Conservation (phyloP, 257 asterid genomes). For the Solanum appendiculatum region DNA sequence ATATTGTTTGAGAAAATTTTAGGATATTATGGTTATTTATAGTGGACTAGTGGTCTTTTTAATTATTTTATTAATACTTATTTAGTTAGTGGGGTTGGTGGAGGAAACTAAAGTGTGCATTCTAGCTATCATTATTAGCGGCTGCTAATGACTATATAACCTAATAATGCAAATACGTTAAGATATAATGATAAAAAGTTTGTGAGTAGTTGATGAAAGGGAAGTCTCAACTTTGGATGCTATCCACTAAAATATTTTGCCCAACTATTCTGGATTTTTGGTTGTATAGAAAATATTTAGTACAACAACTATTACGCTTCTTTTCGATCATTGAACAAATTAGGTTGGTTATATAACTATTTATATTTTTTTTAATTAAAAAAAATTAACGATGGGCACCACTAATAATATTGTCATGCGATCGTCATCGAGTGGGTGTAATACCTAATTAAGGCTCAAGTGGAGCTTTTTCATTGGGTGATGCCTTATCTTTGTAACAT, state of each 20-base stretch:
- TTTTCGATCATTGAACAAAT: neutral
- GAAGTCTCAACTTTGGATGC: neutral
- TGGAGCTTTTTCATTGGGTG: too few species aligned
- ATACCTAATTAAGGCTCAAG: too few species aligned
- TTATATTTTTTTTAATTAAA: too few species aligned
- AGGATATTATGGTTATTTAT: neutral
- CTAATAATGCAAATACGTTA: neutral
- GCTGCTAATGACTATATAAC: neutral
- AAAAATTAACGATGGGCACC: accelerated
- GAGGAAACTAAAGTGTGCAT: neutral
- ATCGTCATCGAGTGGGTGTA: too few species aligned
- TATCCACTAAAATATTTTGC: neutral
- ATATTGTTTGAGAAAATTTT: neutral
- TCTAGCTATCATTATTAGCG: neutral
- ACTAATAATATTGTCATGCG: too few species aligned
- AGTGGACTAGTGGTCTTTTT: neutral
- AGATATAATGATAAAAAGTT: neutral
- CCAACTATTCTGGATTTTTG: neutral
- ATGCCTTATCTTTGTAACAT: too few species aligned
- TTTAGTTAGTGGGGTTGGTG: neutral
- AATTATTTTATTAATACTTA: neutral
- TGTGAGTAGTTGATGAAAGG: neutral
- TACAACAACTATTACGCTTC: neutral
- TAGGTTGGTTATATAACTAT: neutral
- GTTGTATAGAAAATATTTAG: neutral